phyloP scores from a whole-genome alignment of 2,329 filamentous ascomycete species.

The Hyphodiscus sp. region DNA sequence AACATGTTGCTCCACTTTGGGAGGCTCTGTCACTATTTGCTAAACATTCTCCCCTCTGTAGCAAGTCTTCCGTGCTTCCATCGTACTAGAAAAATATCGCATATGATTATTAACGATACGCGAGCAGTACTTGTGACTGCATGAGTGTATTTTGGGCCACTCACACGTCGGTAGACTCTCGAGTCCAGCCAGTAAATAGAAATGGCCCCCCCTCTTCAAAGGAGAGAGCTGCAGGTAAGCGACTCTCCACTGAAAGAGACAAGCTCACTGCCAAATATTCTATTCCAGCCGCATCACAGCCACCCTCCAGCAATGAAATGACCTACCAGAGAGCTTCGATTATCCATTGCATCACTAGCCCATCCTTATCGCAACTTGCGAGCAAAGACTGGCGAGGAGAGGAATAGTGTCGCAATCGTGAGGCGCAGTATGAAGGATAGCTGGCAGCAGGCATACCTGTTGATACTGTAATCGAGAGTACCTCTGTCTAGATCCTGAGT shows the following conservation, averaged over 20 bases:
- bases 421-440: no score
- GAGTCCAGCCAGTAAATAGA: not conserved
- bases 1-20: not conserved
- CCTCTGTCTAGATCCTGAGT: no score
- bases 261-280: not conserved
- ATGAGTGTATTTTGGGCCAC: not conserved
- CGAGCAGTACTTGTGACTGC: not conserved
- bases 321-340: no score
- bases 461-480: no score
- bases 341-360: no score
- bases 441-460: no score
- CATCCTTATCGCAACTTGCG: not conserved
- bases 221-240: not conserved
- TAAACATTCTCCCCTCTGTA: not conserved
- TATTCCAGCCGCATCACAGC: not conserved
- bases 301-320: not conserved
- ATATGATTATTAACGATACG: not conserved
- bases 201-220: not conserved
- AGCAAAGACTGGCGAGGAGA: not conserved
- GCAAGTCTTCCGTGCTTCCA: not conserved
- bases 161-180: not conserved
- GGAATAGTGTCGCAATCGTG: not conserved
- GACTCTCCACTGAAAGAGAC: not conserved
- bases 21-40: not conserved
- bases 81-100: not conserved